Percentiles rank a stretch among this genome's conserved stretches.
phyloP scores from a whole-genome alignment of 352 stramenopile species.

The Globisporangium radiosum region DNA sequence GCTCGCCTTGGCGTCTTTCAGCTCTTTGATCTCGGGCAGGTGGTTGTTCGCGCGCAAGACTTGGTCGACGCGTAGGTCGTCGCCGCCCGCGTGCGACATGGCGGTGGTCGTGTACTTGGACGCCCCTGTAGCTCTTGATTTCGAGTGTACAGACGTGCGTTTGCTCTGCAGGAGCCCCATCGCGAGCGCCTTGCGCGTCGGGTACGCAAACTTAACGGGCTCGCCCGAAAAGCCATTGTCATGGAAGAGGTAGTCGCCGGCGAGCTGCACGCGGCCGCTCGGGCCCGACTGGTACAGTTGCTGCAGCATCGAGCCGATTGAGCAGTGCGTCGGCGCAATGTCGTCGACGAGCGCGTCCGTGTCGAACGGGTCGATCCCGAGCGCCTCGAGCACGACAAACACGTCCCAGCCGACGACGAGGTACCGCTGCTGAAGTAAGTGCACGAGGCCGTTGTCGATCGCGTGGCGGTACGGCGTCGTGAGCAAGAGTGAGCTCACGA shows the following conservation, averaged over 20 bases:
- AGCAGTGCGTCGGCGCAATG: conserved; percentile 18
- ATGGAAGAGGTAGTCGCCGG: conserved; percentile 10
- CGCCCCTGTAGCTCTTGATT: not conserved
- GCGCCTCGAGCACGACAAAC: conserved; percentile 19
- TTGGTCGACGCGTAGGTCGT: not conserved
- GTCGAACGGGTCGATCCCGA: conserved; percentile 45
- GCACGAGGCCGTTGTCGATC: conserved; percentile 37
- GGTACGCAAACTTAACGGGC: conserved; percentile 10
- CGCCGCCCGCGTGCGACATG: not conserved
- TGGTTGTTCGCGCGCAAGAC: not conserved
- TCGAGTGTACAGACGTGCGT: not conserved
- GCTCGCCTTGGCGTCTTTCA: not conserved
- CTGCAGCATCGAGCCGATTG: conserved; percentile 34
- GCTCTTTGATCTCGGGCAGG: not conserved
- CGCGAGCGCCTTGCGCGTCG: not conserved
- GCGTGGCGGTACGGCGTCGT: conserved; percentile 29
- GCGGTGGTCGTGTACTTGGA: not conserved
- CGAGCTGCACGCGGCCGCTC: conserved; percentile 17
- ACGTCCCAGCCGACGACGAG: conserved; percentile 13
- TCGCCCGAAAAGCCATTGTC: conserved; percentile 8
- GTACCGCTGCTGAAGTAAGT: conserved; percentile 42
- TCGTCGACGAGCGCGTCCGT: conserved; percentile 15
- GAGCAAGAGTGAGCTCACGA: conserved; percentile 24
- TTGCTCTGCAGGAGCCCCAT: conserved; percentile 11
- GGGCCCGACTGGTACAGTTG: conserved; percentile 41